A percentile compares a stretch with the other conserved stretches of the same genome.
Conservation (phyloP, 2,329 filamentous ascomycete species). For the Colletotrichum sp. region DNA sequence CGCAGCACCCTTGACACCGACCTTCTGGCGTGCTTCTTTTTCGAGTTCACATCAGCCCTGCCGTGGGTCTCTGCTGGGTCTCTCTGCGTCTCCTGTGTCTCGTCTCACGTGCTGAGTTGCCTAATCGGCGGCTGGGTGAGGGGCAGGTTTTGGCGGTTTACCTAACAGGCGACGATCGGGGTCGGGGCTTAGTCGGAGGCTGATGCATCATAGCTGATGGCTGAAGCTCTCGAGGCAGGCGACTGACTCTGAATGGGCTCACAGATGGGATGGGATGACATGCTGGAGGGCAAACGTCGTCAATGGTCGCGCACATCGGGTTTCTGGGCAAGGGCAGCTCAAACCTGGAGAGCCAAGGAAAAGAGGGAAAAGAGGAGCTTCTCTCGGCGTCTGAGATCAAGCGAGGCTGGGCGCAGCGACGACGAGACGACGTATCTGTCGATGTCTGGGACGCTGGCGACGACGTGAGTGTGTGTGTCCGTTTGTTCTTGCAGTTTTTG, state of each 20-base stretch:
- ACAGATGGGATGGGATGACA: constrained; percentile 11
- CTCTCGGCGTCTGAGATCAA: constrained; percentile 6
- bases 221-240: neutral
- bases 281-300: constrained; percentile 8
- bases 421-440: neutral
- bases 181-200: constrained; percentile 2
- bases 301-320: constrained; percentile 10
- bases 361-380: constrained; percentile 2
- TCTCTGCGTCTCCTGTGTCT: neutral
- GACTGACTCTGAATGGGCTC: constrained; percentile 14
- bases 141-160: neutral
- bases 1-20: neutral
- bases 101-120: constrained; percentile 1
- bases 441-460: neutral
- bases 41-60: neutral
- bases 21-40: neutral
- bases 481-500: constrained; percentile 3
- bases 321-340: constrained; percentile 9
- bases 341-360: constrained; percentile 11
- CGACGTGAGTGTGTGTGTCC: neutral
- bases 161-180: neutral
- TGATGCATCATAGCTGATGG: neutral
- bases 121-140: neutral
- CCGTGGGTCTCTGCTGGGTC: neutral
- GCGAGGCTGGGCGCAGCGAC: neutral